A percentile compares a stretch with the other conserved stretches of the same genome.
Conservation (phyloP, 2,329 filamentous ascomycete genomes). For the Acrodontium crateriforme region DNA sequence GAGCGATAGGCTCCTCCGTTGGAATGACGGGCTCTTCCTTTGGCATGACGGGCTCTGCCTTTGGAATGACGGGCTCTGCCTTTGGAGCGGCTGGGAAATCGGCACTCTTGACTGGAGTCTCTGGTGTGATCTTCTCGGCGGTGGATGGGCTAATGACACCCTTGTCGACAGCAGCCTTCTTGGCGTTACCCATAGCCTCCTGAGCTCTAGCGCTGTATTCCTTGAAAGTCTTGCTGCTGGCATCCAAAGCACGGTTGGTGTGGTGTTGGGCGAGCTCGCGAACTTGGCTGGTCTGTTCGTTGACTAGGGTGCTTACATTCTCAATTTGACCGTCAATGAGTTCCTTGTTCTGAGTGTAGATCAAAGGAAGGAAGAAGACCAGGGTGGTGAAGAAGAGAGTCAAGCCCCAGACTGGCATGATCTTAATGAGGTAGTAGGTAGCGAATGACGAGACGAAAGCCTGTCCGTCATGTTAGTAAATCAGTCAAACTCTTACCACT, state of each 20-base stretch:
- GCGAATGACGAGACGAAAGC: conserved; percentile 45
- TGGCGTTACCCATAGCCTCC: conserved; percentile 34
- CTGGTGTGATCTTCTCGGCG: too few species aligned
- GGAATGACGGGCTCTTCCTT: too few species aligned
- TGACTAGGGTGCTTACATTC: conserved; percentile 39
- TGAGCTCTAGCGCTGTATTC: conserved; percentile 49
- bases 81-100: too few species aligned
- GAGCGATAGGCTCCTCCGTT: too few species aligned
- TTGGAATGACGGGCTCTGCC: too few species aligned
- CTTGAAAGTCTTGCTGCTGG: conserved; percentile 44
- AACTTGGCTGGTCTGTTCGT: conserved; percentile 45
- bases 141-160: conserved; percentile 22
- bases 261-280: conserved; percentile 47
- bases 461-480: conserved; percentile 24
- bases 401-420: conserved; percentile 52
- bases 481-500: neutral
- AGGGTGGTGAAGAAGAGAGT: conserved; percentile 41
- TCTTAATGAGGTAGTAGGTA: conserved; percentile 52
- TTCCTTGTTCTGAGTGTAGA: conserved; percentile 53
- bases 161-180: conserved; percentile 23
- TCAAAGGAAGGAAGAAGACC: conserved; percentile 45
- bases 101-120: too few species aligned
- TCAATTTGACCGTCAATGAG: conserved; percentile 47
- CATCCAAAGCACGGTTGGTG: conserved; percentile 42
- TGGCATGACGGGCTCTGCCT: too few species aligned